These are phyloP conservation scores for Saccharomycopsis olivae DNA, from an alignment of 805 yeast species.

Conservation along the genomic window DNA sequence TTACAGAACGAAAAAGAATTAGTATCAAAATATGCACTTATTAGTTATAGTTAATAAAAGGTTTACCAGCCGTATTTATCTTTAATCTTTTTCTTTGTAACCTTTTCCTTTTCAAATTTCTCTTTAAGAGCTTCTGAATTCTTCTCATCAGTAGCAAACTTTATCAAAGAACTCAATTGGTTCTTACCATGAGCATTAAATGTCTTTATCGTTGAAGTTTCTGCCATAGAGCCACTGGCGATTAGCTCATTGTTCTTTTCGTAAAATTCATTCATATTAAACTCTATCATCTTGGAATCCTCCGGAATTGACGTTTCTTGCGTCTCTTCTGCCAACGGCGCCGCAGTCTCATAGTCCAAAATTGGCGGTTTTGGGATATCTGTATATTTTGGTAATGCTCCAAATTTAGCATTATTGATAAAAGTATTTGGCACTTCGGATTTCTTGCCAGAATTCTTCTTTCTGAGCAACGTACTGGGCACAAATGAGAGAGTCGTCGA, in stretches of 20 bases:
- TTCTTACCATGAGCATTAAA: slow-evolving; percentile 24
- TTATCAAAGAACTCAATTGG: slow-evolving; percentile 24
- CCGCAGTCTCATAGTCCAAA: background rate
- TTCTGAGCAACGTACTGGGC: slow-evolving; percentile 9
- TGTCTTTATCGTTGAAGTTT: slow-evolving; percentile 23
- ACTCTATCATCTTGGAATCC: slow-evolving; percentile 21
- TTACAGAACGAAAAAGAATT: slow-evolving; percentile 59
- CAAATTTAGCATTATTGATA: background rate
- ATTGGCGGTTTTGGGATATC: background rate
- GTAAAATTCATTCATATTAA: slow-evolving; percentile 26
- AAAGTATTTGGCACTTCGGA: background rate
- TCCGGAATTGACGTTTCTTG: background rate
- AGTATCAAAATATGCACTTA: slow-evolving; percentile 40
- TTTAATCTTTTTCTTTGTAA: slow-evolving; percentile 16
- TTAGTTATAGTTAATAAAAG: no score
- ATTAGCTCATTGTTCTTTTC: slow-evolving; percentile 19
- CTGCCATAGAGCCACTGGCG: slow-evolving; percentile 16
- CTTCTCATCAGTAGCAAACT: slow-evolving; percentile 22
- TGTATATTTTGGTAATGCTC: background rate
- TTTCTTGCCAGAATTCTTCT: slow-evolving; percentile 1
- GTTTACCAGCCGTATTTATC: slow-evolving; percentile 20
- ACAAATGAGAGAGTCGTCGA: slow-evolving; percentile 1
- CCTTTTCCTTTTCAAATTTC: slow-evolving; percentile 19
- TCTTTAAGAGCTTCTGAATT: slow-evolving; percentile 22
- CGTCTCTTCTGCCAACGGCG: background rate